Base-by-base conservation (phyloP, 2,329 filamentous ascomycete genomes). In the Neonectria magnoliae region DNA sequence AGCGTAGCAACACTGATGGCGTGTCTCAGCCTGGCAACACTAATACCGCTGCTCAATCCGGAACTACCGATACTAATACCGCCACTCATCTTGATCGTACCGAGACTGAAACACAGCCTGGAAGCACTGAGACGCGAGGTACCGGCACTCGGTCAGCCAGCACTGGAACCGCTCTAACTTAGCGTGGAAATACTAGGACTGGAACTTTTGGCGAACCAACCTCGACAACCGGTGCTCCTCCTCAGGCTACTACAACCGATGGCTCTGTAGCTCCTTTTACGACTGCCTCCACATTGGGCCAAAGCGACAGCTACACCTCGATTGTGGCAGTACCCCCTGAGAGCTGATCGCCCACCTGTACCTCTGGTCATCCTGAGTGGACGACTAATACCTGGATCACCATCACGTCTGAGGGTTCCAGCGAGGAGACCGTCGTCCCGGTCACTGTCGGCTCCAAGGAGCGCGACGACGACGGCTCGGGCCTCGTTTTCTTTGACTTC, bases 351-450 rank as follows among this genome's bases (percentile, higher is more conserved):
- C 53, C 62, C 4, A 44, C 38, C 7, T 55, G 38, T 5, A 44
- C 62, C 16, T 41, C 36, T 10, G 38, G 13, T 1, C 62, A 65
- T 27, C 25, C 25, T 5, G 66, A 68, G 27, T 68, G 67, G 67
- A 59, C 59, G 4, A 18, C 55, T 4, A 69, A 69, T 7, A 27
- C 25, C 25, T 27, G 25, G 66, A 68, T 68, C 33, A 68, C 67
- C 2, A 69, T 62, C 10, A 66, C 65, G 0, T 53, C 56, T 0
- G 57, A 50, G 2, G 59, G 29, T 2, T 67, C 65, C 3, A 36
- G 22, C 8, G 56, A 63, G 9, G 57, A 57, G 2, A 69, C 68
- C 11, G 8, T 68, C 4, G 63, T 69, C 0, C 67, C 67, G 1
- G 63, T 69, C 7, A 27, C 68, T 0, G 66, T 69, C 1, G 60